These are phyloP conservation scores for Picochlorum costavermella DNA, from an alignment of 139 green algal genomes.

Conservation along the genomic window DNA sequence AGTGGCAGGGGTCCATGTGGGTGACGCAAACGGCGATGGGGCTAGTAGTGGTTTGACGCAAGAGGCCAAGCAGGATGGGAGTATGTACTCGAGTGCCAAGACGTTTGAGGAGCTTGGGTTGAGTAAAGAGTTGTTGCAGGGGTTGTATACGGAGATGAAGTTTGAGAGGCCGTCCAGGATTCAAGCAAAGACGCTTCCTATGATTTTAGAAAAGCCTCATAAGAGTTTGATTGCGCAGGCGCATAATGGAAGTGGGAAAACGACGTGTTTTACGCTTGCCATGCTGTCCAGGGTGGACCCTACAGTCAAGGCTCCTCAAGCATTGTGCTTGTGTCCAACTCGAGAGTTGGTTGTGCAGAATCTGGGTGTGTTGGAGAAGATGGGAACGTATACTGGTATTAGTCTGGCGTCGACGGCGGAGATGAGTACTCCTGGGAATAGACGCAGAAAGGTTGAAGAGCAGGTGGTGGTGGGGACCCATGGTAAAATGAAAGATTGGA, in stretches of 20 bases:
- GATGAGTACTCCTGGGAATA: constrained; percentile 8
- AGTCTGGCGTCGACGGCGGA: constrained; percentile 38
- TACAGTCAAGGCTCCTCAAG: constrained; percentile 60
- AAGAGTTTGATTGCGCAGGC: constrained; percentile 83
- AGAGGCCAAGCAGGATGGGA: constrained; percentile 36
- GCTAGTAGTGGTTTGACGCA: constrained; percentile 34
- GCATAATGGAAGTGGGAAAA: constrained; percentile 98
- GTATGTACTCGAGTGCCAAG: constrained; percentile 64
- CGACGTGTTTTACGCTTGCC: constrained; percentile 94
- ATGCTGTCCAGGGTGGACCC: constrained; percentile 93
- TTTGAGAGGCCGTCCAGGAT: constrained; percentile 90
- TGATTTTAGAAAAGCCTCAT: constrained; percentile 88
- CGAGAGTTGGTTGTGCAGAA: constrained; percentile 96
- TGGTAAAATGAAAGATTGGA: constrained; percentile 86
- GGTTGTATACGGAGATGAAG: constrained; percentile 97
- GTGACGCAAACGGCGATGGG: constrained; percentile 54
- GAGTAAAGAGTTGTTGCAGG: constrained; percentile 65
- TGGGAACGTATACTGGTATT: constrained; percentile 80
- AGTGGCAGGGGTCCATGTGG: constrained; percentile 20
- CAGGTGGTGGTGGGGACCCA: constrained; percentile 86
- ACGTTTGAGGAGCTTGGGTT: constrained; percentile 85
- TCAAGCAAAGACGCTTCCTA: constrained; percentile 81
- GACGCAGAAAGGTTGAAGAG: constrained; percentile 21
- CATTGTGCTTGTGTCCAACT: constrained; percentile 95
- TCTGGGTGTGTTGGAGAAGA: constrained; percentile 70